Evolutionary conservation across 2,329 filamentous ascomycete genomes (phyloP), one percentile per base, ranked within the genome.

Genomic region (Colletotrichum graminicola): DNA sequence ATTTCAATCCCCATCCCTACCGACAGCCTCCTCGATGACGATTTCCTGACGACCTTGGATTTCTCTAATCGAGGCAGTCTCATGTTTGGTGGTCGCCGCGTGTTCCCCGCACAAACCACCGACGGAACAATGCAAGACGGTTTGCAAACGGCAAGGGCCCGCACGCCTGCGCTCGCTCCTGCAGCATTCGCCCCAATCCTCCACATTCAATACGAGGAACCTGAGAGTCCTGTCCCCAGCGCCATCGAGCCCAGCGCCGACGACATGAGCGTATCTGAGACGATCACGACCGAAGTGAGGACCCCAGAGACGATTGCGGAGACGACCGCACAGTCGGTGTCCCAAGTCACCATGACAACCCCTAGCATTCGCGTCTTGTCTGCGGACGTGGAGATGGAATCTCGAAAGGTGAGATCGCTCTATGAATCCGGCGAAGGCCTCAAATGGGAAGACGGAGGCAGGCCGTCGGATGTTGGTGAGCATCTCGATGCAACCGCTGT

Each of bases 331-430:
- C 72, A 73, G 29, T 59, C 63, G 32, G 66, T 52, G 14, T 73
- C 63, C 18, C 71, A 71, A 63, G 34, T 56, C 54, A 47, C 62
- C 12, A 72, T 70, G 66, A 39, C 79, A 41, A 75, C 81, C 66
- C 86, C 87, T 74, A 84, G 84, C 79, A 86, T 88, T 75, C 84
- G 84, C 75, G 79, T 89, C 77, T 82, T 89, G 79, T 83, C 86
- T 76, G 82, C 83, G 79, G 87, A 89, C 76, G 80, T 86, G 77
- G 87, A 90, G 83, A 87, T 86, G 82, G 88, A 90, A 83, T 90
- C 88, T 83, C 87, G 88, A 87, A 89, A 90, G 85, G 88, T 90
- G 86, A 89, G 88, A 85, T 90, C 87, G 81, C 88, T 90, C 82
- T 90, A 90, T 85, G 85, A 87, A 83, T 84, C 84, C 77, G 85